Base-by-base conservation (phyloP, 345 rosid genomes). In the Salix arbutifolia region DNA sequence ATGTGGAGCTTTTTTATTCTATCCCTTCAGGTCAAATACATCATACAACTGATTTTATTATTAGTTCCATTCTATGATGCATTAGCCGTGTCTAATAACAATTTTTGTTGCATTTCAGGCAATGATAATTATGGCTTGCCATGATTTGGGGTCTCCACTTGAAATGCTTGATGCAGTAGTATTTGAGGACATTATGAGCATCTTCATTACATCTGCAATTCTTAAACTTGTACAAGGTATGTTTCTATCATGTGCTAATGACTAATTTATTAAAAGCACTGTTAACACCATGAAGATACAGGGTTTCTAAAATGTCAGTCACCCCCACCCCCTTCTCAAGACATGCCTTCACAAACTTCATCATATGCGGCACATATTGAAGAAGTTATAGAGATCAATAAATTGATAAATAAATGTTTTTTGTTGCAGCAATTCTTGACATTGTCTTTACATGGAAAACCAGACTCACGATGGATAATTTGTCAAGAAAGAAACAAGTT, bases 91-190 rank as follows among this genome's bases (percentile, higher is more conserved):
- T 65, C 68, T 31, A 31, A 53, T 18, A 66, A 40, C 30, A 21
- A 70, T 37, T 69, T 53, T 77, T 31, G 46, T 80, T 76, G 65
- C 50, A 31, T 84, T 84, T 70, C 86, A 95, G 99, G 97, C 97
- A 83, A 85, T 95, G 94, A 87, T 93, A 71, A 93, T 95, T 82
- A 86, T 95, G 92, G 99, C 94, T 77, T 95, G 97, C 88, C 97
- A 93, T 81, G 91, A 91, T 84, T 83, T 95, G 86, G 94, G 77
- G 73, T 92, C 97, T 83, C 99, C 99, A 40, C 86, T 95, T 62
- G 87, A 91, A 80, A 78, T 93, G 65, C 85, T 95, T 81, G 90
- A 91, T 75, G 87, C 91, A 35, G 84, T 76, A 75, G 76, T 90
- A 80, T 90, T 95, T 83, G 97, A 95, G 86, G 97, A 95, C 67